Percentiles rank a stretch among this genome's conserved stretches.
These are phyloP conservation scores for Blastomyces parvus DNA, from an alignment of 2,329 filamentous ascomycete genomes.

Conservation along the genomic window DNA sequence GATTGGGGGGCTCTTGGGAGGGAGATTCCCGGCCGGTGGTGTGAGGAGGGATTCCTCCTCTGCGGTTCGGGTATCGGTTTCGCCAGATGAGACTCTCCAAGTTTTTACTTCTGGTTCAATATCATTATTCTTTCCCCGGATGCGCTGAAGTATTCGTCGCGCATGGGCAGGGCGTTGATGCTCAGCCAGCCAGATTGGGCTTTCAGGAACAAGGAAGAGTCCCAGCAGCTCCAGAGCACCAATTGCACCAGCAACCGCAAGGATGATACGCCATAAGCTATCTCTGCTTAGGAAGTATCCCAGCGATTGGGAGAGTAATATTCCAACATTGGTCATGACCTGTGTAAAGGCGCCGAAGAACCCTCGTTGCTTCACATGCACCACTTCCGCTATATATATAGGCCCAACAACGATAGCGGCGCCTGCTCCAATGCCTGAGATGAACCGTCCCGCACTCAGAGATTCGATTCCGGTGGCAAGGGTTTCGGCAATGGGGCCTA, in stretches of 20 bases:
- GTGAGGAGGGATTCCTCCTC: slow-evolving; percentile 64
- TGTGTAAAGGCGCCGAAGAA: slow-evolving; percentile 78
- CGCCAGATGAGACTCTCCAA: slow-evolving; percentile 36
- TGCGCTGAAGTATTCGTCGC: slow-evolving; percentile 58
- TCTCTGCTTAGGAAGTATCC: slow-evolving; percentile 81
- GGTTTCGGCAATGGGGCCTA: slow-evolving; percentile 68
- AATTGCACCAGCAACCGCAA: slow-evolving; percentile 62
- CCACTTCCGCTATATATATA: slow-evolving; percentile 86
- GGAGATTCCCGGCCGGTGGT: slow-evolving; percentile 49
- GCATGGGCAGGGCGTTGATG: slow-evolving; percentile 53
- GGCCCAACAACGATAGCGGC: slow-evolving; percentile 88
- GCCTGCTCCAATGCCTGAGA: slow-evolving; percentile 77
- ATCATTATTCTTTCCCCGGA: slow-evolving; percentile 60
- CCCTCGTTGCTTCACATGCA: slow-evolving; percentile 63
- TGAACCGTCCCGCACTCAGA: slow-evolving; percentile 63
- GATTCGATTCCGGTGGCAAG: slow-evolving; percentile 56
- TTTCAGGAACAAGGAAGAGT: slow-evolving; percentile 72
- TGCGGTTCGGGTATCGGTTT: slow-evolving; percentile 25
- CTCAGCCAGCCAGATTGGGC: slow-evolving; percentile 74
- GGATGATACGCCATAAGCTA: slow-evolving; percentile 71
- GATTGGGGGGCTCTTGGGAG: slow-evolving; percentile 56
- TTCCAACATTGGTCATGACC: slow-evolving; percentile 86
- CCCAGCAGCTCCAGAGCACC: slow-evolving; percentile 59
- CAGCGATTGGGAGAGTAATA: slow-evolving; percentile 69
- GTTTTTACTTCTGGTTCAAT: slow-evolving; percentile 62